A percentile compares a stretch with the other conserved stretches of the same genome.
Evolutionary conservation across 2,329 filamentous ascomycete species (phyloP).

Genomic region (Monilinia polystroma): DNA sequence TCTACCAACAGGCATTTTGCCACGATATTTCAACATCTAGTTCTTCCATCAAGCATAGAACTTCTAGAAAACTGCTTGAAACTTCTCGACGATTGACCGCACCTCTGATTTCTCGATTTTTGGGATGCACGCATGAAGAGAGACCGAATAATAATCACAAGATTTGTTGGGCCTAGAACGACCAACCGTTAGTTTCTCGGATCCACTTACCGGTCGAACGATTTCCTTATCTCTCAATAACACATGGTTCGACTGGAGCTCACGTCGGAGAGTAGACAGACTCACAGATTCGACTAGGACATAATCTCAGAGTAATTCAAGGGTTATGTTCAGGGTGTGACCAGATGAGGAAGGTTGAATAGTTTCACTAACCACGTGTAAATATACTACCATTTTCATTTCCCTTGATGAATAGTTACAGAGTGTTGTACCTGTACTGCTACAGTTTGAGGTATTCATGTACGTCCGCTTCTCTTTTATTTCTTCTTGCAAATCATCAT

Average conservation of each 20-base stretch:
- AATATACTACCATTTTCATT: neutral
- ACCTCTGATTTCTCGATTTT: neutral
- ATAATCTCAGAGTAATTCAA: neutral
- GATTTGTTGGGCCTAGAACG: neutral
- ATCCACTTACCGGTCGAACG: neutral
- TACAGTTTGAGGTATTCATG: neutral
- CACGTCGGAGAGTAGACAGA: constrained; percentile 4
- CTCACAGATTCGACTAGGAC: neutral
- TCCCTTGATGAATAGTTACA: neutral
- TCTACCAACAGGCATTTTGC: constrained; percentile 1
- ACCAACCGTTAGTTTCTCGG: neutral
- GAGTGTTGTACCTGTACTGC: neutral
- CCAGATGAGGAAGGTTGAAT: constrained; percentile 10
- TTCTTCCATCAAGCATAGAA: neutral
- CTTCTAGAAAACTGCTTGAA: neutral
- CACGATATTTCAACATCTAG: neutral
- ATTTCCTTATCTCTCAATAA: constrained; percentile 9
- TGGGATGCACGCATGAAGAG: neutral
- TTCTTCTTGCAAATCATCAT: neutral
- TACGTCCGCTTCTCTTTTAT: neutral
- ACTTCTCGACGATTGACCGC: neutral
- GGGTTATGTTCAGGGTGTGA: neutral
- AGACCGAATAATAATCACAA: neutral
- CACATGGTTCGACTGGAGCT: neutral
- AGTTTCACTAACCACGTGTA: no score